phyloP scores from a whole-genome alignment of 2,329 filamentous ascomycete species.

The Amauroascus niger region DNA sequence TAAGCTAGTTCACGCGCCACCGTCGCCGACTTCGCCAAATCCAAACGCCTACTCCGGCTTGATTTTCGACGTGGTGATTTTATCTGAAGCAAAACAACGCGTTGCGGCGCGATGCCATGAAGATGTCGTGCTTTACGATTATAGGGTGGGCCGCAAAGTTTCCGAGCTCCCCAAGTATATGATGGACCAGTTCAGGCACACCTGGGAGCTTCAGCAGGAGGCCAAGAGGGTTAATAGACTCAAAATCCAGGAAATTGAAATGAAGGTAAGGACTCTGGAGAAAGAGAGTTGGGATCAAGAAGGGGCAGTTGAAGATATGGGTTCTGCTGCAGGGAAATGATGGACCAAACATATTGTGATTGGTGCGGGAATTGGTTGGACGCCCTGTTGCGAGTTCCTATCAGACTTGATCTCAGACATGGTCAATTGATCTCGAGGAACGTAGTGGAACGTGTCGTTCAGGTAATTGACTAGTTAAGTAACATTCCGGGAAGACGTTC shows the following conservation, averaged over 20 bases:
- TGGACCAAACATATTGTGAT: no score
- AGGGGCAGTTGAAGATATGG: slow-evolving; percentile 62
- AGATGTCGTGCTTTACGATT: slow-evolving; percentile 72
- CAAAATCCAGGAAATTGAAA: slow-evolving; percentile 49
- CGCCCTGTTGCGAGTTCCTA: background rate
- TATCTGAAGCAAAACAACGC: slow-evolving; percentile 66
- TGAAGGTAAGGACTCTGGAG: slow-evolving; percentile 56
- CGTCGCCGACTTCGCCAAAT: slow-evolving; percentile 27
- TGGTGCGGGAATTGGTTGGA: background rate
- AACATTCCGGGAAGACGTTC: background rate
- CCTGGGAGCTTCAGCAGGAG: slow-evolving; percentile 53
- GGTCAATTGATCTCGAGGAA: no score
- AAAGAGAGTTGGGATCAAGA: slow-evolving; percentile 61
- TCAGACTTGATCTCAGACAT: no score
- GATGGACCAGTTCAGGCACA: slow-evolving; percentile 49
- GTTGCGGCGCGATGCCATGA: slow-evolving; percentile 65
- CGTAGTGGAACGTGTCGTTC: no score
- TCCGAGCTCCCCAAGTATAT: slow-evolving; percentile 50
- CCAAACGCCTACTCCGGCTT: slow-evolving; percentile 27
- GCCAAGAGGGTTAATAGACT: slow-evolving; percentile 45
- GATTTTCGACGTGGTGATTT: slow-evolving; percentile 50
- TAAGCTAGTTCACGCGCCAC: slow-evolving; percentile 45
- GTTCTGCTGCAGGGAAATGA: slow-evolving; percentile 29
- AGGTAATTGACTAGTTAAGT: no score
- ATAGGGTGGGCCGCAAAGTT: slow-evolving; percentile 49